Evolutionary conservation across 2,329 filamentous ascomycete species (phyloP).

Genomic region (Ceratocystiopsis sp.): DNA sequence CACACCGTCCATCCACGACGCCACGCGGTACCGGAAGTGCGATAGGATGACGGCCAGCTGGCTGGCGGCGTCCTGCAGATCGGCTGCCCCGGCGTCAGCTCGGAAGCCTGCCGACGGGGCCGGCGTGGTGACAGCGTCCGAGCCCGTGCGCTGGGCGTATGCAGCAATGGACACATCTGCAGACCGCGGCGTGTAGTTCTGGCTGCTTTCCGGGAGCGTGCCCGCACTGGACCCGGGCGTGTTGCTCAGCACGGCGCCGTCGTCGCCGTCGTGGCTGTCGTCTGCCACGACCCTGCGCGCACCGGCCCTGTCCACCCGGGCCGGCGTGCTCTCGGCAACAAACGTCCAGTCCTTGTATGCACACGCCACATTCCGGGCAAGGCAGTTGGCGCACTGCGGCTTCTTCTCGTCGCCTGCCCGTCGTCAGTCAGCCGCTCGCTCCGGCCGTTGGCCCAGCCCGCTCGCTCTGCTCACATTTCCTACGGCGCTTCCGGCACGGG

Average conservation of each 20-base stretch:
- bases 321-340: background rate
- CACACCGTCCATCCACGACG: background rate
- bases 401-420: background rate
- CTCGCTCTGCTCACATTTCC: background rate
- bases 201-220: too few species aligned
- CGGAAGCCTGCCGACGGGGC: background rate
- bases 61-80: background rate
- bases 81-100: background rate
- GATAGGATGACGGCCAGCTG: background rate
- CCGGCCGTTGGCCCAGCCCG: too few species aligned
- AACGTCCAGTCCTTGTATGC: background rate
- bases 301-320: background rate
- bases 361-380: background rate
- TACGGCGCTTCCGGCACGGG: background rate
- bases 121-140: too few species aligned
- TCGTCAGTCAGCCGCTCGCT: background rate
- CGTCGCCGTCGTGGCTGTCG: background rate
- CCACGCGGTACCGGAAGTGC: background rate
- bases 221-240: background rate
- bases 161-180: background rate
- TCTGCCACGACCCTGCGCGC: background rate
- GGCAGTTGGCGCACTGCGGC: background rate
- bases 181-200: background rate
- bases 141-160: too few species aligned
- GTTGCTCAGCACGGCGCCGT: background rate